Evolutionary conservation across 1,284 basidiomycete species (phyloP), one percentile per base, ranked within the genome.

Genomic region (Wolfiporia cocos): DNA sequence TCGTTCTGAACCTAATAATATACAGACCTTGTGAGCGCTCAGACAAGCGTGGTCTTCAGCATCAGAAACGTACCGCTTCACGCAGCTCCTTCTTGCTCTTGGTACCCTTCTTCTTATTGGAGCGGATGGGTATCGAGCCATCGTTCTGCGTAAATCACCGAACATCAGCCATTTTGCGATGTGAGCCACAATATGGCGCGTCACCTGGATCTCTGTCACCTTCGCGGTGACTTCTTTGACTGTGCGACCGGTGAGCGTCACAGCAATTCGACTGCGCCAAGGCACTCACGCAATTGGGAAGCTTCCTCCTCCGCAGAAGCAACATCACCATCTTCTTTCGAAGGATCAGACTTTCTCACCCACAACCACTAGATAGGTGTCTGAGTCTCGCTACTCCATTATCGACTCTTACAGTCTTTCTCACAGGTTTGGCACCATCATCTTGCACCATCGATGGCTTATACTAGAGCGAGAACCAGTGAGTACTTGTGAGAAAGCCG

Each of bases 361-460:
- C 81, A 86, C 41, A 84, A 72, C 82, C 82, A 84, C 81, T 84
- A 49, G 15, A 39, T 14, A 19, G 26, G 31, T 15, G 17, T 5
- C 6, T 41, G n/a, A n/a, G n/a, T 39, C 18, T 15, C 18, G 20
- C 21, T 20, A n/a, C 20, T 29, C 6, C 12, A 19, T 17, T 32
- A 21, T 20, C 26, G 30, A 18, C 24, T 20, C 18, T 36, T 19
- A 30, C 34, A 12, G 10, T 14, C 17, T 28, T 19, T 37, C 75
- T 58, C 43, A 85, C 82, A 37, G 81, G 82, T 55, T 84, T 86
- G 0, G 69, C 78, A 2, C 82, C 83, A 46, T 86, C 80, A 54
- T 86, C 76, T 49, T 82, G 75, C 5, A 86, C 75, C 81, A 85
- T 81, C 17, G 81, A 84, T 1, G 83, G 82, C 44, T 71, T 81